Base-by-base conservation (phyloP, 805 yeast genomes). In the Lachancea sp. region DNA sequence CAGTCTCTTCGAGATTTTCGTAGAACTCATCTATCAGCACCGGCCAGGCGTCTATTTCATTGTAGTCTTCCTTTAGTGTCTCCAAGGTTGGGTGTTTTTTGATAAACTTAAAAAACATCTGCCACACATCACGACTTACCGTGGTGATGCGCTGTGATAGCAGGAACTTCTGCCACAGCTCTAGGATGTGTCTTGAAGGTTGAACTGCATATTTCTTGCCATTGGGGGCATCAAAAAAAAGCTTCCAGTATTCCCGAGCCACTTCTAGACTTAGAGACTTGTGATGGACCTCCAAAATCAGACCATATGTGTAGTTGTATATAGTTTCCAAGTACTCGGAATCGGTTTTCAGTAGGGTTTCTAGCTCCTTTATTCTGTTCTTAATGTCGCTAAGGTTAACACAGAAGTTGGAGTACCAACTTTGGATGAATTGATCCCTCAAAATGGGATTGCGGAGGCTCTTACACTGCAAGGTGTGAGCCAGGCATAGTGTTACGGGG, bases 21-120 rank as follows among this genome's bases (percentile, higher is more conserved):
- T 86, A 83, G 55, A 76, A 90, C 43, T 79, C 86, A 58, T 90
- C 98, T 48, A 90, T 77, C 13, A 86, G 66, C 40, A 84, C 76
- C 4, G 97, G 98, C 97, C 97, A 90, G 1, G 96, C 84, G 18
- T 83, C 88, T 50, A 75, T 73, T 48, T 82, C 92, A 51, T 83
- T 89, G 60, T 88, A 89, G 2, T 61, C 63, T 2, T 41, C 32
- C 12, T 63, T 61, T 4, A 90, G 65, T 1, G 54, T 46, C 0
- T 83, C 76, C 44, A 85, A 83, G 13, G 57, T 46, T 1, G 75
- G 61, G 44, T 70, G 70, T 45, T 74, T 74, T 40, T 65, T 61
- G 41, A 81, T 61, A 52, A 88, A 86, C 41, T 78, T 77, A 40
- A 71, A 71, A 41, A 83, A 65, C 97, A 89, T 88, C 45, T 75